Evolutionary conservation across 768 basidiomycete species (phyloP).

Genomic region (Boletus subparvulus): DNA sequence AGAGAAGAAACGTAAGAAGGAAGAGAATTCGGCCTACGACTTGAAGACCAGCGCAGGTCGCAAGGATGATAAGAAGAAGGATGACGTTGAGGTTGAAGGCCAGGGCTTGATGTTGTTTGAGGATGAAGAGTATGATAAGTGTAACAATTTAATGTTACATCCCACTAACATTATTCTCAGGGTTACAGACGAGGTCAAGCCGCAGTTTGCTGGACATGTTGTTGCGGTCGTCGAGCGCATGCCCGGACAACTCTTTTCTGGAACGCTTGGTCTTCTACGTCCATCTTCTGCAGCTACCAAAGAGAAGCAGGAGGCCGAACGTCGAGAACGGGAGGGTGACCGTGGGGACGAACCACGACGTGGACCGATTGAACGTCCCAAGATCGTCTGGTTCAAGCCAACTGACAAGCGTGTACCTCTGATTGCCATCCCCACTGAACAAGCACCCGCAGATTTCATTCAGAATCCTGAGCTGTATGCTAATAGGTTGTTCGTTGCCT

Average conservation of each 20-base stretch:
- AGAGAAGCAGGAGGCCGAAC: constrained; percentile 97
- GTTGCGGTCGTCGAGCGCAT: constrained; percentile 99
- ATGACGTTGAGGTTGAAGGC: constrained; percentile 99
- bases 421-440: constrained; percentile 98
- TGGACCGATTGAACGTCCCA: constrained; percentile 82
- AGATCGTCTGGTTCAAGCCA: constrained; percentile 99
- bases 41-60: constrained; percentile 68
- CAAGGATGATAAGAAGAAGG: constrained; percentile 99
- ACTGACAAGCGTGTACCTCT: constrained; percentile 98
- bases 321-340: constrained; percentile 95
- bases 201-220: constrained; percentile 97
- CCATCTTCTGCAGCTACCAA: constrained; percentile 97
- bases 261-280: constrained; percentile 90
- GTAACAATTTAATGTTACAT: neutral
- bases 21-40: constrained; percentile 96
- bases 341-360: constrained; percentile 81
- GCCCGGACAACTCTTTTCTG: constrained; percentile 98
- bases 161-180: constrained; percentile 38
- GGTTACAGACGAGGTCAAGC: constrained; percentile 97
- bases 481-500: constrained; percentile 92
- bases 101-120: constrained; percentile 96
- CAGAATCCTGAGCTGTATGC: constrained; percentile 91
- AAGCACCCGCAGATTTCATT: constrained; percentile 94
- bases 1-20: constrained; percentile 99
- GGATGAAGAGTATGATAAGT: constrained; percentile 79